A percentile compares a stretch with the other conserved stretches of the same genome.
These are phyloP conservation scores for Salvia hispanica DNA, from an alignment of 257 asterid species.

Conservation along the genomic window DNA sequence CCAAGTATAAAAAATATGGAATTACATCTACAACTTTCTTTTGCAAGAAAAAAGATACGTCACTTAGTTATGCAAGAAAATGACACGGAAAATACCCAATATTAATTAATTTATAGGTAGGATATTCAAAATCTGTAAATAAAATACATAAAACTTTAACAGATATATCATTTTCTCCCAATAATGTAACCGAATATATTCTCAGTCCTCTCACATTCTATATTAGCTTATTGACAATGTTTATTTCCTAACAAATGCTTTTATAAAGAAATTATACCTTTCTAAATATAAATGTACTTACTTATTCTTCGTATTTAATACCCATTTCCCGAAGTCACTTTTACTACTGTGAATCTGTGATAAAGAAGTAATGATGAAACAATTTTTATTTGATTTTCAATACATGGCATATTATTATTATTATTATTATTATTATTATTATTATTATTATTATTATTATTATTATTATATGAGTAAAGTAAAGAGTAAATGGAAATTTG, in stretches of 20 bases:
- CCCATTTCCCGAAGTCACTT: neutral
- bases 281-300: neutral
- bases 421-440: neutral
- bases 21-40: too few species aligned
- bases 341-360: neutral
- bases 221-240: neutral
- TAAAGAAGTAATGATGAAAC: neutral
- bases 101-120: too few species aligned
- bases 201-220: neutral
- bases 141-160: neutral
- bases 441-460: too few species aligned
- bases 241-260: neutral
- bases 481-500: neutral
- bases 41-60: too few species aligned
- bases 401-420: neutral
- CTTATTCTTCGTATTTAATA: neutral
- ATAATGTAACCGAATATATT: neutral
- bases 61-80: too few species aligned
- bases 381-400: neutral
- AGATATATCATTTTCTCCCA: neutral
- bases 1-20: too few species aligned
- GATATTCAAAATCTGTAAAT: neutral
- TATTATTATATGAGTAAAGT: neutral
- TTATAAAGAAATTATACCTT: neutral
- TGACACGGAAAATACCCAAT: too few species aligned